Evolutionary conservation across 192 early-diverging fungal species (phyloP).

Genomic region (Gaertneriomyces semiglobifer): DNA sequence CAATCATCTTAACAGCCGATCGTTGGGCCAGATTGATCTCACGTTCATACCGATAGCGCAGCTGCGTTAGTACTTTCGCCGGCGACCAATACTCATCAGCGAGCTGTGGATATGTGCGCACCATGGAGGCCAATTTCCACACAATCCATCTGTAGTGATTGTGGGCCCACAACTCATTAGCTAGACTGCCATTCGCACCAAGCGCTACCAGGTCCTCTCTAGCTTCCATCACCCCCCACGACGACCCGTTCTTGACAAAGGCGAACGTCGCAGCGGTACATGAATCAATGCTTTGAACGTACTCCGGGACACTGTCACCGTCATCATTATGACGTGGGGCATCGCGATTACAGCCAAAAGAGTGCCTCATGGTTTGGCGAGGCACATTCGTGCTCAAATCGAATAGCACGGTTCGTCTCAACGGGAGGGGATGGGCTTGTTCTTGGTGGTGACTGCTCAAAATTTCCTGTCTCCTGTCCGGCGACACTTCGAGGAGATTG

Average conservation of each 20-base stretch:
- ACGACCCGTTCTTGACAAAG: constrained; percentile 4
- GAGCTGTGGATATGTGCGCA: constrained; percentile 50
- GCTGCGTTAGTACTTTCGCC: constrained; percentile 46
- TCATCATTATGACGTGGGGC: not conserved
- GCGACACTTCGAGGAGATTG: too few relatives aligned
- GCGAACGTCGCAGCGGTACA: not conserved
- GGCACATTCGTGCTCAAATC: not conserved
- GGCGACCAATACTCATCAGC: constrained; percentile 40
- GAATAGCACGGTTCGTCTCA: not conserved
- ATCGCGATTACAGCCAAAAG: not conserved
- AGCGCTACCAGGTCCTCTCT: constrained; percentile 32
- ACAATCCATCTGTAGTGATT: constrained; percentile 71
- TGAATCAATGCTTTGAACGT: constrained; percentile 8
- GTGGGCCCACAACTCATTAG: constrained; percentile 46
- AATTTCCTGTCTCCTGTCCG: too few relatives aligned
- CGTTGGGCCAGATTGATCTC: constrained; percentile 62
- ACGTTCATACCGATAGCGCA: constrained; percentile 58
- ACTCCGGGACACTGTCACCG: not conserved
- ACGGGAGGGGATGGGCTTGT: too few relatives aligned
- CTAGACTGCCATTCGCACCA: constrained; percentile 39
- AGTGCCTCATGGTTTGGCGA: not conserved
- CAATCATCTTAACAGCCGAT: constrained; percentile 58
- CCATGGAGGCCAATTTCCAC: constrained; percentile 67
- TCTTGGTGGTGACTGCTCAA: too few relatives aligned
- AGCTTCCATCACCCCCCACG: constrained; percentile 54